Base-by-base conservation (phyloP, 2,329 filamentous ascomycete genomes). In the Penicillium palitans region DNA sequence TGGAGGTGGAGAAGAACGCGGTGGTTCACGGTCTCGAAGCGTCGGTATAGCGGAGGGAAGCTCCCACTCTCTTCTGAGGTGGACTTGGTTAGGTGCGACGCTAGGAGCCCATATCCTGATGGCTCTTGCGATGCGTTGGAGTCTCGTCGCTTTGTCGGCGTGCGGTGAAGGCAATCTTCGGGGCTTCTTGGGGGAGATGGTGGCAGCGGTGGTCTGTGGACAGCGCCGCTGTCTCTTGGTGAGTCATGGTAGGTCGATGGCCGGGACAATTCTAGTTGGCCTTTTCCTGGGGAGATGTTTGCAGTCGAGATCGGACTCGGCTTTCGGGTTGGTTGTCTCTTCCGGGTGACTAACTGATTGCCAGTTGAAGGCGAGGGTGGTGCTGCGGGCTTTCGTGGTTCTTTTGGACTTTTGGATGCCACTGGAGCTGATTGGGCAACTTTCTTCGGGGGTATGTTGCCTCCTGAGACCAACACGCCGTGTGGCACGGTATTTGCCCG, bases 1-100 rank as follows among this genome's bases (percentile, higher is more conserved):
- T 96, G 93, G 17, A 96, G 80, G 61, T 95, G 87, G 0, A 96
- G 80, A 3, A 97, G 78, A 3, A 96, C 78, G 3, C 93, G 87
- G 71, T 96, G 91, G 67, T 95, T 93, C 19, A 96, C 78, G 12
- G 85, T 83, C 70, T 90, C 88, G 68, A 97, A 97, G 57, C 88
- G 88, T 44, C 93, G 86, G 72, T 96, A 96, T 58, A 96, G 83
- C 1, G 91, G 90, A 4, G 74, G 70, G 13, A 74, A 67, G 33
- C 57, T 61, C 29, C 64, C 73, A 64, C 61, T 64, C 12, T 68
- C 67, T 46, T 68, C 63, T 29, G 64, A 62, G 4, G 63, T 47
- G 19, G 74, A 69, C 2, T 65, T 66, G 47, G 69, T 71, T 45
- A 76, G 62, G 13, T 70, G 70, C 10, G 70, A 68, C 15, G 73